These are phyloP conservation scores for Gnomoniopsis smithogilvyi DNA, from an alignment of 2,329 filamentous ascomycete genomes.

Conservation along the genomic window DNA sequence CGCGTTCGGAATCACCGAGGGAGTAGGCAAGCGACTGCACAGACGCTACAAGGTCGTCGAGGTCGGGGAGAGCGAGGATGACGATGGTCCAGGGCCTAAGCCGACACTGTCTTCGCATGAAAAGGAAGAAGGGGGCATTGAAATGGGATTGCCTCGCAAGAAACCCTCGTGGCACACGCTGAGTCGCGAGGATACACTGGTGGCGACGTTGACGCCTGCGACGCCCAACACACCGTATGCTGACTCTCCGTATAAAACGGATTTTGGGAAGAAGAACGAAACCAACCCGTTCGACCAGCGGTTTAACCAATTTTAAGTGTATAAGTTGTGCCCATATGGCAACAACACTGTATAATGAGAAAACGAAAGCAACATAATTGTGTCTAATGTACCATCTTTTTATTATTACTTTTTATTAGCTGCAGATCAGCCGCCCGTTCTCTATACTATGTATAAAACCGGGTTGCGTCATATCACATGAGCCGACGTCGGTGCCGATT, in stretches of 20 bases:
- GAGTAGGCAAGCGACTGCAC: constrained; percentile 12
- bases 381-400: no score
- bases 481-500: not conserved
- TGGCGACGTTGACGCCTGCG: not conserved
- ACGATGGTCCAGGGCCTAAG: not conserved
- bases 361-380: no score
- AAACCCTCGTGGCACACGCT: not conserved
- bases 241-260: not conserved
- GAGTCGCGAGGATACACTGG: constrained; percentile 10
- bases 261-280: constrained; percentile 4
- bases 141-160: not conserved
- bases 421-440: no score
- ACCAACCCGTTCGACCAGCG: constrained; percentile 11
- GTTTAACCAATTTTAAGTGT: not conserved
- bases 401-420: no score
- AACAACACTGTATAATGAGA: not conserved
- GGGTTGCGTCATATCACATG: not conserved
- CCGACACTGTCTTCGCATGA: not conserved
- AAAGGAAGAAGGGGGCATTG: not conserved
- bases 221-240: constrained; percentile 1
- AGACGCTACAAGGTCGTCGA: constrained; percentile 14
- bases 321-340: not conserved
- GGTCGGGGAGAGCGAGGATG: not conserved
- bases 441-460: no score
- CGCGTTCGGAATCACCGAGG: constrained; percentile 12